phyloP scores from a whole-genome alignment of 2,329 filamentous ascomycete genomes.

The Metarhizium guizhouense region DNA sequence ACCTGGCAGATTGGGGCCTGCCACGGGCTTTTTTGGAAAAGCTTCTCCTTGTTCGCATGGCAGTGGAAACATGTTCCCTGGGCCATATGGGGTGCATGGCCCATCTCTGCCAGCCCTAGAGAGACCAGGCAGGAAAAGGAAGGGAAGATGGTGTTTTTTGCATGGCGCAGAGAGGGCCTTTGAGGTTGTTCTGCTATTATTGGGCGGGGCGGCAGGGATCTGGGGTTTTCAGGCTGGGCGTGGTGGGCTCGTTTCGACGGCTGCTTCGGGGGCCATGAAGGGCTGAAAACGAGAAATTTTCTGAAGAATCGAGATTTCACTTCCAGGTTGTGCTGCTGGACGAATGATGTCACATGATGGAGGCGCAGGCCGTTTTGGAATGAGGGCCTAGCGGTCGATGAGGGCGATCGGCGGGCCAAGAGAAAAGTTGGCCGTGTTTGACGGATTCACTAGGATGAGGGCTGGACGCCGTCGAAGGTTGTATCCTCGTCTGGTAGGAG shows the following conservation, averaged over 20 bases:
- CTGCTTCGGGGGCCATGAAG: neutral
- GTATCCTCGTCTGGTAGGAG: neutral
- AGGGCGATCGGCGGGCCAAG: neutral
- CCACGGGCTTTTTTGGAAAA: neutral
- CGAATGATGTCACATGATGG: neutral
- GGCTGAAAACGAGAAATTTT: neutral
- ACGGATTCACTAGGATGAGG: neutral
- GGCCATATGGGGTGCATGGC: neutral
- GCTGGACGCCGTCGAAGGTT: neutral
- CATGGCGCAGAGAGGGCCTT: neutral
- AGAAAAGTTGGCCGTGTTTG: neutral
- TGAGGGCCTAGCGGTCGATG: neutral
- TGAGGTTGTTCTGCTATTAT: neutral
- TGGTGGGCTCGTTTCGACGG: neutral
- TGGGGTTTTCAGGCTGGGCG: neutral
- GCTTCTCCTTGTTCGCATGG: neutral
- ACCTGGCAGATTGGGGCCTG: neutral
- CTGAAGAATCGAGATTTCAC: neutral
- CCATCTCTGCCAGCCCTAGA: neutral
- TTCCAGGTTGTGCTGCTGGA: neutral
- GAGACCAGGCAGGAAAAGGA: neutral
- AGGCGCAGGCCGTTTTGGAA: neutral
- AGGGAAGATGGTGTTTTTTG: no score
- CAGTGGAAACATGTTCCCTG: neutral
- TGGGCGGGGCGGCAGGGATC: neutral